phyloP scores from a whole-genome alignment of 1,139 yeast species.

The Blastobotrys buckinghamii region DNA sequence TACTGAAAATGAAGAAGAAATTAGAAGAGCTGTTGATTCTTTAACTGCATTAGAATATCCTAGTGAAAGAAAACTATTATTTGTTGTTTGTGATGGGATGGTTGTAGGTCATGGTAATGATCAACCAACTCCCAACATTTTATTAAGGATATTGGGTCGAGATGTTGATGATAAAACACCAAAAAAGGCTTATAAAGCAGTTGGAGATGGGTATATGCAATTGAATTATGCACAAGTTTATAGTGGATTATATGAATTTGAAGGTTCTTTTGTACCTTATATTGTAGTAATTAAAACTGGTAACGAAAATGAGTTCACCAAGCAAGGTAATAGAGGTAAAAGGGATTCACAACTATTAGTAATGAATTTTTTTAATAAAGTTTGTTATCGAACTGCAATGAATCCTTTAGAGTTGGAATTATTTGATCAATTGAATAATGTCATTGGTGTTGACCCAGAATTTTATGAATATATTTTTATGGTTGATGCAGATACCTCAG shows the following conservation, averaged over 20 bases:
- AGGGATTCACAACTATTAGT: slow-evolving; percentile 34
- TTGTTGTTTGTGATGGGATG: slow-evolving; percentile 87
- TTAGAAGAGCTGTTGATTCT: slow-evolving; percentile 85
- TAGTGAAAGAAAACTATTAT: slow-evolving; percentile 80
- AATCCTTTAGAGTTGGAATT: slow-evolving; percentile 32
- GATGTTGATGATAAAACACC: slow-evolving; percentile 25
- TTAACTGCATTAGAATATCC: slow-evolving; percentile 91
- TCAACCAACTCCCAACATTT: slow-evolving; percentile 30
- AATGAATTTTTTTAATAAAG: slow-evolving; percentile 32
- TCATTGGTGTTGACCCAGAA: slow-evolving; percentile 29
- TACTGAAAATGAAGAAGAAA: slow-evolving; percentile 82
- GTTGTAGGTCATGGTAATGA: slow-evolving; percentile 69
- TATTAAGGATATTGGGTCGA: slow-evolving; percentile 55
- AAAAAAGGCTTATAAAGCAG: slow-evolving; percentile 29
- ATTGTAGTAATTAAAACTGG: slow-evolving; percentile 32
- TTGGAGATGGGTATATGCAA: slow-evolving; percentile 29
- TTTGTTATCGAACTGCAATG: slow-evolving; percentile 35
- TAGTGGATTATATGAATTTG: slow-evolving; percentile 29
- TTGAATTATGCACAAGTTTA: slow-evolving; percentile 30
- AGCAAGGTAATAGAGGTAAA: slow-evolving; percentile 35
- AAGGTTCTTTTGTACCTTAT: slow-evolving; percentile 27
- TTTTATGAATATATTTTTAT: slow-evolving; percentile 31
- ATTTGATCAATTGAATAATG: slow-evolving; percentile 28
- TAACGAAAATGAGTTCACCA: slow-evolving; percentile 24
- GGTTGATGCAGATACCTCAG: slow-evolving; percentile 36